Evolutionary conservation across 202 grass and related monocot species (phyloP).

Genomic region (Sporobolus alterniflorus): DNA sequence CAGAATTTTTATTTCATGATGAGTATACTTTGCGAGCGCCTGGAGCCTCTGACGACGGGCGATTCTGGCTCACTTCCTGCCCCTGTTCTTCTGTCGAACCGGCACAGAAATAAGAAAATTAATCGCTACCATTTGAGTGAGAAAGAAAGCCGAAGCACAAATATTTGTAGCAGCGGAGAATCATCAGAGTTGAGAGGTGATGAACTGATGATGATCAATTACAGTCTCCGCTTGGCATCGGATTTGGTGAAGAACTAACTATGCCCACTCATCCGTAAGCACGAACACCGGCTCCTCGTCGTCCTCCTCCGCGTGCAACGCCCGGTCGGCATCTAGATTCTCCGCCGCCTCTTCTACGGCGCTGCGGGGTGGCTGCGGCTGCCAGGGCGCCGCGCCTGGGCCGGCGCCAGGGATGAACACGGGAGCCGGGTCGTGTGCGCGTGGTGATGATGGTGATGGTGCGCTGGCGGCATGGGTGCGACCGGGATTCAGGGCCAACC

Average conservation of each 20-base stretch:
- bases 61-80: slow-evolving; percentile 41
- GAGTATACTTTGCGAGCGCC: no score
- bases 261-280: slow-evolving; percentile 75
- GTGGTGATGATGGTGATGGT: no score
- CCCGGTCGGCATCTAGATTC: slow-evolving; percentile 9
- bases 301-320: not conserved
- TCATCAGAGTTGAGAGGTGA: not conserved
- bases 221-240: slow-evolving; percentile 77
- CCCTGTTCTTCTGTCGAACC: slow-evolving; percentile 54
- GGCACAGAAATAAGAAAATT: not conserved
- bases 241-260: slow-evolving; percentile 95
- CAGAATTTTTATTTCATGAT: no score
- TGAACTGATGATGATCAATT: not conserved
- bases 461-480: no score
- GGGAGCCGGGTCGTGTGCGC: no score
- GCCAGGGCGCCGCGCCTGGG: not conserved
- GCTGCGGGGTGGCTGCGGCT: not conserved
- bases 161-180: no score
- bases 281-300: slow-evolving; percentile 70
- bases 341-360: not conserved
- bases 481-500: slow-evolving; percentile 35
- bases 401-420: no score
- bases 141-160: not conserved
- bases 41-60: no score
- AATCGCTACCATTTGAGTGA: not conserved